Evolutionary conservation across 306 rosid species (phyloP), one percentile per base, ranked within the genome.

Genomic region (Arachis stenosperma): DNA sequence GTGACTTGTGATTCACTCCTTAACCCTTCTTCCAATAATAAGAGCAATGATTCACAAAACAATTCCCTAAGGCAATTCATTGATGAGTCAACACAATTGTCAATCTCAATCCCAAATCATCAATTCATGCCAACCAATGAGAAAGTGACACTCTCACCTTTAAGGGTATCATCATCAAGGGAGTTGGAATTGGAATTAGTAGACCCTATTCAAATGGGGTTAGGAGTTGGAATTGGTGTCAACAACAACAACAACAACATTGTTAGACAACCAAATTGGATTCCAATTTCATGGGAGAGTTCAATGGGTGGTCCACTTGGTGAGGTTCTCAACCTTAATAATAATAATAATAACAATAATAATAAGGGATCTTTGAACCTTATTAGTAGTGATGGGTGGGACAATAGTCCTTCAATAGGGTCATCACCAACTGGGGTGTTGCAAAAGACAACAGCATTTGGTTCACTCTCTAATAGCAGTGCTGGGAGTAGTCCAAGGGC

Each of bases 281-380:
- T 94, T 29, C 98, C 97, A 22, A 85, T 88, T 46, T 65, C 92
- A 30, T 91, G 99, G 98, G 95, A 85, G 68, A 80, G 73, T 64
- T 91, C 98, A 0, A 67, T 87, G 89, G 97, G 97, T 0, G 97
- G 99, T 46, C 99, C 99, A 27, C 90, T 94, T 0, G 99, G 99
- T 6, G 99, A 94, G 74, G 99, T 90, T 55, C 79, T 95, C 37
- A 81, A 95, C 75, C 90, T 83, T 7, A 85, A 86, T 8, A 68
- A 48, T 9, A 73, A 36, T 2, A 36, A 33, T 1, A 60, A 54
- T 69, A 75, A 47, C 6, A 62, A 64, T 10, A 79, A 52, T 48
- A 48, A 48, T 12, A 48, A 79, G 72, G 87, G 78, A 59, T 66
- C 92, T 0, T 86, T 90, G 15, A 90, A 89, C 72, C 88, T 93